phyloP scores from a whole-genome alignment of 2,329 filamentous ascomycete species.

The Monosporascus sp. region DNA sequence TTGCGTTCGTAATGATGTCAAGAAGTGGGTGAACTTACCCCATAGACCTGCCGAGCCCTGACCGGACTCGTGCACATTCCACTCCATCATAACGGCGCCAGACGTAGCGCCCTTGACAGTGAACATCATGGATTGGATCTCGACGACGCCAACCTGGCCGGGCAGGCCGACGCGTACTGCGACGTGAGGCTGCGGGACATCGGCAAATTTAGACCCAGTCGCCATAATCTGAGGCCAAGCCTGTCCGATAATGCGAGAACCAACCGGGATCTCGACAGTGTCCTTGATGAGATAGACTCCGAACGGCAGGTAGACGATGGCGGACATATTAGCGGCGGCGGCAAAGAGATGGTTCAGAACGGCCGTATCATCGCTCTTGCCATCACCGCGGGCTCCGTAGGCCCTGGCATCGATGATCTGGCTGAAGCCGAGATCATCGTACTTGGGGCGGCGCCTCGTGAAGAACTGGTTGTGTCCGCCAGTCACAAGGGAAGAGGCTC shows the following conservation, averaged over 20 bases:
- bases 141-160: conserved; percentile 73
- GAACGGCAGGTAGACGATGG: conserved; percentile 71
- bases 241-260: conserved; percentile 84
- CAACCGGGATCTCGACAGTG: conserved; percentile 68
- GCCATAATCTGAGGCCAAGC: conserved; percentile 90
- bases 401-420: conserved; percentile 80
- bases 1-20: no score
- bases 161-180: conserved; percentile 78
- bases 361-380: conserved; percentile 77
- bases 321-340: conserved; percentile 53
- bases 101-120: conserved; percentile 78
- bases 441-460: conserved; percentile 85
- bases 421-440: conserved; percentile 59
- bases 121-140: conserved; percentile 85
- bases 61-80: conserved; percentile 69
- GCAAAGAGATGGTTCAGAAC: conserved; percentile 78
- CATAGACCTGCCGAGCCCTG: conserved; percentile 76
- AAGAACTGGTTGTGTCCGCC: conserved; percentile 71
- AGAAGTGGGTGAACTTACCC: no score
- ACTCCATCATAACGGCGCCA: conserved; percentile 86
- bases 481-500: no score
- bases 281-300: conserved; percentile 67
- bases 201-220: conserved; percentile 65
- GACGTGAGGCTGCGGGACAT: conserved; percentile 71
- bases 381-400: conserved; percentile 82